Conservation (phyloP, 768 basidiomycete species). For the Trametes gibbosa region DNA sequence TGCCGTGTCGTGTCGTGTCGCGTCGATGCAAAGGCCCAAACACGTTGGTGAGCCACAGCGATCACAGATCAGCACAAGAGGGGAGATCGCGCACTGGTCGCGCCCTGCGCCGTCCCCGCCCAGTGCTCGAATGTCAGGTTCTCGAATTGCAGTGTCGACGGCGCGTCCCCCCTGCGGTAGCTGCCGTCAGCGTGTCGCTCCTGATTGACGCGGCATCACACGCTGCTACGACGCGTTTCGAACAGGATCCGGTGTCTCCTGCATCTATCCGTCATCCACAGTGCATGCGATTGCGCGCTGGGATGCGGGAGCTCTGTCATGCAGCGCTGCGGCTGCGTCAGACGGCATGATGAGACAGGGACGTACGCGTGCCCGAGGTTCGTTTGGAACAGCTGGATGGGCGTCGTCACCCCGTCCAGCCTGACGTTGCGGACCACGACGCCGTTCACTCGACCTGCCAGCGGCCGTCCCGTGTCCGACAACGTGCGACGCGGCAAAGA, state of each 20-base stretch:
- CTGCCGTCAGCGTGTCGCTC: neutral
- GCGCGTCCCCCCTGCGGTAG: slow-evolving; percentile 42
- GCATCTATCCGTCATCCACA: too few relatives aligned
- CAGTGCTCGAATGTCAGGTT: slow-evolving; percentile 46
- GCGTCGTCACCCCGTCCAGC: slow-evolving; percentile 46
- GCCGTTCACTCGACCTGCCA: slow-evolving; percentile 43
- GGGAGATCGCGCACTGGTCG: slow-evolving; percentile 15
- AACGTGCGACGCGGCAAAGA: neutral
- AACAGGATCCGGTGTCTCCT: too few relatives aligned
- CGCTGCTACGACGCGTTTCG: too few relatives aligned
- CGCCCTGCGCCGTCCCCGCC: slow-evolving; percentile 40
- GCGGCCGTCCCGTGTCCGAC: neutral
- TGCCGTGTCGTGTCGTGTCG: neutral
- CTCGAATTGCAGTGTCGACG: slow-evolving; percentile 47
- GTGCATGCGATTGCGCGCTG: too few relatives aligned
- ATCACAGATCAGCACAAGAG: neutral
- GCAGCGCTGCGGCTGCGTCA: neutral
- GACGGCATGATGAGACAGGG: neutral
- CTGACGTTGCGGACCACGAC: slow-evolving; percentile 41
- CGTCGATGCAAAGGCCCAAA: neutral
- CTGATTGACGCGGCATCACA: too few relatives aligned
- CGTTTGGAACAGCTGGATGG: slow-evolving; percentile 50
- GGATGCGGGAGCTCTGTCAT: too few relatives aligned
- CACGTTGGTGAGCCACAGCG: too few relatives aligned
- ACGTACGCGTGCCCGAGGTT: slow-evolving; percentile 46